Base-by-base conservation (phyloP, 78 protist species). In the Dictyostelium firmibasis region DNA sequence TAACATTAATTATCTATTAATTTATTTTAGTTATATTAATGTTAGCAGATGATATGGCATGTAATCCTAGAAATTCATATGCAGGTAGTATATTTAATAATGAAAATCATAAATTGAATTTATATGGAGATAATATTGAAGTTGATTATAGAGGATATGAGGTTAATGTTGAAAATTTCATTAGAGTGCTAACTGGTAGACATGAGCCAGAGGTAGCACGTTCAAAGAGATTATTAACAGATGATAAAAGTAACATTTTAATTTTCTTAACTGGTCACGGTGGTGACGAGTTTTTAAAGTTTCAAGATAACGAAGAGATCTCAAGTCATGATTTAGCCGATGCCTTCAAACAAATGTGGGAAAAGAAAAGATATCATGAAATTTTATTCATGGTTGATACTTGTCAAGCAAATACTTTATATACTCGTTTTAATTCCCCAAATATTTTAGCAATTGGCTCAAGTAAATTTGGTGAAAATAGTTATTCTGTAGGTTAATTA, bases 1-100 rank as follows among this genome's bases (percentile, higher is more conserved):
- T n/a, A n/a, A n/a, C n/a, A n/a, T n/a, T n/a, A n/a, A n/a, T n/a
- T n/a, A n/a, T n/a, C n/a, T 72, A 38, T 41, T 29, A 23, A 16
- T 25, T 10, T 62, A 62, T 31, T 38, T 20, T 86, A 88, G 97
- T 98, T 95, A 97, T 98, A 25, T 88, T 98, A 86, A 97, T 98
- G 99, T 79, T 99, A 36, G 98, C 99, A 25, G 99, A 99, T 77
- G 99, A 98, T 87, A 96, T 97, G 95, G 98, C 98, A 16, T 99
- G 99, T 78, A 99, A 99, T 53, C 93, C 99, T 25, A 88, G 99
- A n/a, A 98, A 98, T 70, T 67, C 86, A 18, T 97, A 69, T 75
- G 98, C 99, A n/a, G 99, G 97, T 13, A 57, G 64, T 33, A 97
- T 99, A 18, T 97, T 95, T 88, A 84, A 97, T 91, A 93, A 96